Conservation (phyloP, 495 filamentous ascomycete genomes). For the Patellaria atrata region DNA sequence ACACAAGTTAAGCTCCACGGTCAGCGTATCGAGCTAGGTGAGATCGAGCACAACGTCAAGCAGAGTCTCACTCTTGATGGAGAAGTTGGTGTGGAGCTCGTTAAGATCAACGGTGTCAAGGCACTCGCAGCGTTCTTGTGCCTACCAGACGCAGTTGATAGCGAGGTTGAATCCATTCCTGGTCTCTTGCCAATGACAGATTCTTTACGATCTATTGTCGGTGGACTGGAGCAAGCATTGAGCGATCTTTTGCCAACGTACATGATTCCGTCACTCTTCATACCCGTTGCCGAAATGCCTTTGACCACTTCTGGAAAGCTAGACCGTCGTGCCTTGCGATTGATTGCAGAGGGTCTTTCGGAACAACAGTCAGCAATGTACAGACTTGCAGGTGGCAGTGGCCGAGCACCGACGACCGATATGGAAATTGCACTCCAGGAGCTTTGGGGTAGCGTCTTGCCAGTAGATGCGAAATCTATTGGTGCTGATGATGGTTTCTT, state of each 20-base stretch:
- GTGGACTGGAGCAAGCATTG: slow-evolving; percentile 6
- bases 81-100: slow-evolving; percentile 9
- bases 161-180: neutral
- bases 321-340: slow-evolving; percentile 11
- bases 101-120: slow-evolving; percentile 6
- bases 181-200: slow-evolving; percentile 5
- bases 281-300: slow-evolving; percentile 14
- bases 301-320: slow-evolving; percentile 15
- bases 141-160: neutral
- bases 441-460: slow-evolving; percentile 9
- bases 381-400: slow-evolving; percentile 26
- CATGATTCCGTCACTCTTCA: slow-evolving; percentile 13
- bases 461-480: slow-evolving; percentile 9
- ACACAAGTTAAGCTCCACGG: slow-evolving; percentile 14
- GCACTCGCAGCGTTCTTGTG: slow-evolving; percentile 14
- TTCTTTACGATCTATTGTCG: slow-evolving; percentile 1
- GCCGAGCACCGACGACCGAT: slow-evolving; percentile 13
- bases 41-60: slow-evolving; percentile 7
- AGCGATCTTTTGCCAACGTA: slow-evolving; percentile 10
- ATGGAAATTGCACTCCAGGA: slow-evolving; percentile 11
- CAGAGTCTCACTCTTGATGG: slow-evolving; percentile 10
- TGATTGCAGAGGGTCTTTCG: slow-evolving; percentile 27
- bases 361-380: slow-evolving; percentile 32
- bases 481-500: slow-evolving; percentile 19
- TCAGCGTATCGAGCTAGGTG: slow-evolving; percentile 7